A percentile compares a stretch with the other conserved stretches of the same genome.
Evolutionary conservation across 345 rosid genomes (phyloP).

Genomic region (Camelina laxa): DNA sequence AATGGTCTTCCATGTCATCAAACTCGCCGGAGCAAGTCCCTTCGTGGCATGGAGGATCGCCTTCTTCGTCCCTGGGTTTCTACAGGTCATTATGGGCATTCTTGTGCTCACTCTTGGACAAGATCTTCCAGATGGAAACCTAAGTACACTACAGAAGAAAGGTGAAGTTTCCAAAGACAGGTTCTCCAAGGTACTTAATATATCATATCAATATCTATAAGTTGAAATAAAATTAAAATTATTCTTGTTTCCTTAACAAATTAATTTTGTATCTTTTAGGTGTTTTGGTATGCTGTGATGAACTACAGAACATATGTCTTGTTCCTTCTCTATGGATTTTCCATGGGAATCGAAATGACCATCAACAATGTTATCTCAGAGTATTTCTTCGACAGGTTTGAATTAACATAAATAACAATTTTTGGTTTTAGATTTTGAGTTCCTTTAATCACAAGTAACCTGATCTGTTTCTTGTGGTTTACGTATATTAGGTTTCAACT

Average conservation of each 20-base stretch:
- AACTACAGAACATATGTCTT: conserved; percentile 78
- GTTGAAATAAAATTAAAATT: background rate
- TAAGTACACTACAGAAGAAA: conserved; percentile 63
- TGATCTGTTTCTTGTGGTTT: background rate
- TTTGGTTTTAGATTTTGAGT: background rate
- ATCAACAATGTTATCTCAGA: conserved; percentile 67
- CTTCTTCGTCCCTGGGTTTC: conserved; percentile 70
- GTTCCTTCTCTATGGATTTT: conserved; percentile 66
- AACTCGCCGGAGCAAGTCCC: conserved; percentile 57
- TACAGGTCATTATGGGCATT: conserved; percentile 64
- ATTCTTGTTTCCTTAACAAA: background rate
- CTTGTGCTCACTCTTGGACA: conserved; percentile 72
- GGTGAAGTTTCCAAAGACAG: conserved; percentile 70
- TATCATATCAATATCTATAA: background rate
- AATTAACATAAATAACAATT: background rate
- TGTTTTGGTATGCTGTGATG: conserved; percentile 62
- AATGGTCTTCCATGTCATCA: conserved; percentile 57
- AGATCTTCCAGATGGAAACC: conserved; percentile 85
- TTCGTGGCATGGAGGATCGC: conserved; percentile 86
- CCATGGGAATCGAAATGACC: conserved; percentile 71
- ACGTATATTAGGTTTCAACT: conserved; percentile 50
- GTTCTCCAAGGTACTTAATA: conserved; percentile 60
- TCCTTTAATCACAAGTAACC: conserved; percentile 6
- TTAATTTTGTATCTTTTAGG: conserved; percentile 39
- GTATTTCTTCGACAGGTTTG: conserved; percentile 63